Base-by-base conservation (phyloP, 2,329 filamentous ascomycete species). In the Xylariaceae sp. region DNA sequence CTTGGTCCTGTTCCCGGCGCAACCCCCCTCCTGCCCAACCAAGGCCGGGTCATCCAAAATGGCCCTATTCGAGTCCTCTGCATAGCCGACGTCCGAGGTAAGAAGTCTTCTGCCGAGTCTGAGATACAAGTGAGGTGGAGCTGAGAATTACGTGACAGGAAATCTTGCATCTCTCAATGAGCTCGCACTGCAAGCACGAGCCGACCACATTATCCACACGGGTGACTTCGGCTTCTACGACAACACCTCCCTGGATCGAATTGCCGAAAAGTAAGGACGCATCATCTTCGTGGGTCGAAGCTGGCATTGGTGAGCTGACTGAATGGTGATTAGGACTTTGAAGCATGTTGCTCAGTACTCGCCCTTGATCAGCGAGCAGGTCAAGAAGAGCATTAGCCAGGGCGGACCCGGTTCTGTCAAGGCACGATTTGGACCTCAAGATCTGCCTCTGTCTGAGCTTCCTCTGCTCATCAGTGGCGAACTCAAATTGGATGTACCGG, bases 141-240 rank as follows among this genome's bases (percentile, higher is more conserved):
- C 53, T 67, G 56, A 68, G 44, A 43, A 59, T 52, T 42, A 20
- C 44, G 52, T 48, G 42, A 52, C 66, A 99, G 95, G 95, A 76
- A 97, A 98, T 75, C 81, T 99, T 66, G 87, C 89, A 77, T 97
- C 95, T 65, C 81, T 99, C 70, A 99, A 99, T 78, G 93, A 98
- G 60, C 88, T 99, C 60, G 95, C 95, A 63, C 96, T 91, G 76
- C 90, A 95, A 73, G 93, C 95, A 61, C 90, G 90, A 73, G 95
- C 95, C 68, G 92, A 97, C 77, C 92, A 97, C 79, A 96, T 99
- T 75, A 92, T 99, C 70, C 95, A 99, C 77, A 99, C 95, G 19
- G 95, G 95, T 75, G 95, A 99, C 75, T 99, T 99, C 73, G 95
- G 95, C 61, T 99, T 99, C 79, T 99, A 99, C 79, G 95, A 99